Base-by-base conservation (phyloP, 2,329 filamentous ascomycete species). In the Pestalotiopsis sp. region DNA sequence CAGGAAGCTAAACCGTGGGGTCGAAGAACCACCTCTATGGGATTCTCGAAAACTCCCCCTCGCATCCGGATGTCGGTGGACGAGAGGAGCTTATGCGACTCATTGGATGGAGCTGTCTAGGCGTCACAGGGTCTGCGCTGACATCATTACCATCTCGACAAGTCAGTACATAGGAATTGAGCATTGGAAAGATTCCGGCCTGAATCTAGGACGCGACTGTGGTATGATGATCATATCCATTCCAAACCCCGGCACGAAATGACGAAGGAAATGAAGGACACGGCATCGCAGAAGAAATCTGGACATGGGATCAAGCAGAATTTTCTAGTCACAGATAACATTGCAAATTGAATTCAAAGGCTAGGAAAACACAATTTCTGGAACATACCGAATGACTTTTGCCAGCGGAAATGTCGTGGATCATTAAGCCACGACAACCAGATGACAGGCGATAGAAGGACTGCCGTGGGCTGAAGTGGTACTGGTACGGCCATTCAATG, bases 1-100 rank as follows among this genome's bases (percentile, higher is more conserved):
- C 57, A 13, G 57, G 57, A 59, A 59, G 57, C 57, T 59, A n/a
- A n/a, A 59, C 27, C 57, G 57, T 59, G 57, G 57, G 57, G 23
- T 23, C 23, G 25, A 59, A 59, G 6, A 27, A 59, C 57, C 23
- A 59, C 17, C 57, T 59, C 57, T 27, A 59, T 59, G 57, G 57
- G 27, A 59, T 59, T 59, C 25, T 52, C 45, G 45, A 23, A 52
- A n/a, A n/a, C 45, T 7, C 20, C 11, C 17, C 17, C 45, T n/a
- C 41, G n/a, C 41, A 14, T n/a, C 41, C 45, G 45, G 45, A 52
- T 23, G 45, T 52, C 45, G 45, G 45, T 52, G n/a, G 5, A 52
- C 45, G 45, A 17, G 13, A 20, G 45, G 45, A 52, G 45, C 45
- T 52, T 11, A 17, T 52, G 45, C 45, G 45, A 52, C 20, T 52